Evolutionary conservation across 1,284 basidiomycete genomes (phyloP), one percentile per base, ranked within the genome.

Genomic region (Pseudozyma tsukubaensis): DNA sequence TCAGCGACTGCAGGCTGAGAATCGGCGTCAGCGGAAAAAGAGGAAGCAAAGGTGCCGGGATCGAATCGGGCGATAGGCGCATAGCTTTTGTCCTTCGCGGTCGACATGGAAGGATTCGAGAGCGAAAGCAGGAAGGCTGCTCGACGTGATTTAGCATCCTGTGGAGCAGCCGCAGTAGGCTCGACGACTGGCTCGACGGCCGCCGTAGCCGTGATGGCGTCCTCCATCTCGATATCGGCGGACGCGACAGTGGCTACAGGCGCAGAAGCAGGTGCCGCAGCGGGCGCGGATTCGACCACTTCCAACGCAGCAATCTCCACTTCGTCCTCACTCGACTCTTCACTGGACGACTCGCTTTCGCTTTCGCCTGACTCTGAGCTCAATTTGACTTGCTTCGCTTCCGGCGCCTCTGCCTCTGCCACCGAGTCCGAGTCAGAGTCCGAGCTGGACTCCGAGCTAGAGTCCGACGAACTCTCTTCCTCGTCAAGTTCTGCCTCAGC

Each of bases 31-130:
- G 19, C 8, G 9, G 51, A 3, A 1, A 43, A 8, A 24, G 57
- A n/a, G 3, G 50, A 3, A 4, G 52, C 32, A 19, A 45, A 44
- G n/a, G 57, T 51, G 21, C 68, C 68, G 11, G 72, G 72, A 51
- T 71, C 69, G 47, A 76, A 76, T 8, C 72, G 63, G 19, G 70
- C 72, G 16, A 72, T 62, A n/a, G 69, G 72, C 0, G 45, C 39
- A 12, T 54, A 72, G 47, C 54, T 63, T 18, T 48, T 48, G 4
- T 16, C 32, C 18, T 49, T 35, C 5, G 19, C n/a, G 9, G 19
- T 19, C 2, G 48, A 24, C 9, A 39, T 43, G 16, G 45, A 40
- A 6, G 39, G 51, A 1, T 58, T 14, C 10, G 67, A 63, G 7
- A 63, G 59, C 9, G 60, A 59, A 2, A 29, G 34, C 0, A 70